These are phyloP conservation scores for Protomyces macrosporus DNA, from an alignment of 1,139 yeast genomes.

Conservation along the genomic window DNA sequence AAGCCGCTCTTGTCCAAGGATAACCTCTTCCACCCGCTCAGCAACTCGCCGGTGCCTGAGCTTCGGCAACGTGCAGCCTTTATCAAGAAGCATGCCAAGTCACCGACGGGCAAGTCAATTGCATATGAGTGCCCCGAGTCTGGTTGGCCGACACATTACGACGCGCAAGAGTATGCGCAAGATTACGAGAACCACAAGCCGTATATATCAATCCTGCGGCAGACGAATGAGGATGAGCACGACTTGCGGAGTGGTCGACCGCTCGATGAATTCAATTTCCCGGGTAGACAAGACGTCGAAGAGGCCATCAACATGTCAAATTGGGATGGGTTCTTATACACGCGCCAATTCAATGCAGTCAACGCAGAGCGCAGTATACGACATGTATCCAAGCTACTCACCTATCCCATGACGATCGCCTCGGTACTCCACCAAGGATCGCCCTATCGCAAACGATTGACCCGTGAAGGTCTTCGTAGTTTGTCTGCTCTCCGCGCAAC, in stretches of 20 bases:
- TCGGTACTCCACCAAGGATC: conserved; percentile 76
- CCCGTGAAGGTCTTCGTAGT: conserved; percentile 87
- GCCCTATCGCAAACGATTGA: conserved; percentile 66
- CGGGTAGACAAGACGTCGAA: conserved; percentile 72
- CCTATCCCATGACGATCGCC: conserved; percentile 87
- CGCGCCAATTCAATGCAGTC: conserved; percentile 91
- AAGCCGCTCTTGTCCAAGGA: conserved; percentile 49
- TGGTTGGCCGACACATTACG: conserved; percentile 95
- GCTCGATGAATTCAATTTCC: conserved; percentile 92
- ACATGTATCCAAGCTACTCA: conserved; percentile 86
- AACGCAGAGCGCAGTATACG: conserved; percentile 95
- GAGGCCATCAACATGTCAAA: conserved; percentile 68
- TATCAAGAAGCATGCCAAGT: conserved; percentile 77
- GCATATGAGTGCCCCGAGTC: conserved; percentile 84
- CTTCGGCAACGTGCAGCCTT: conserved; percentile 86
- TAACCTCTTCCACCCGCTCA: conserved; percentile 78
- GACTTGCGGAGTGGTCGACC: conserved; percentile 89
- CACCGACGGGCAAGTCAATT: conserved; percentile 81
- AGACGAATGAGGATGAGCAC: conserved; percentile 89
- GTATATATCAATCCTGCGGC: conserved; percentile 66
- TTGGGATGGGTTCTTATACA: conserved; percentile 93
- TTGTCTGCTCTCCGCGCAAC: conserved; percentile 44
- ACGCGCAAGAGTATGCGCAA: conserved; percentile 78
- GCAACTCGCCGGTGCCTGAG: conserved; percentile 82
- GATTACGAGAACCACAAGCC: conserved; percentile 68